A percentile compares a stretch with the other conserved stretches of the same genome.
Evolutionary conservation across 108 stramenopile genomes (phyloP).

Genomic region (Pelagomonas calceolata): DNA sequence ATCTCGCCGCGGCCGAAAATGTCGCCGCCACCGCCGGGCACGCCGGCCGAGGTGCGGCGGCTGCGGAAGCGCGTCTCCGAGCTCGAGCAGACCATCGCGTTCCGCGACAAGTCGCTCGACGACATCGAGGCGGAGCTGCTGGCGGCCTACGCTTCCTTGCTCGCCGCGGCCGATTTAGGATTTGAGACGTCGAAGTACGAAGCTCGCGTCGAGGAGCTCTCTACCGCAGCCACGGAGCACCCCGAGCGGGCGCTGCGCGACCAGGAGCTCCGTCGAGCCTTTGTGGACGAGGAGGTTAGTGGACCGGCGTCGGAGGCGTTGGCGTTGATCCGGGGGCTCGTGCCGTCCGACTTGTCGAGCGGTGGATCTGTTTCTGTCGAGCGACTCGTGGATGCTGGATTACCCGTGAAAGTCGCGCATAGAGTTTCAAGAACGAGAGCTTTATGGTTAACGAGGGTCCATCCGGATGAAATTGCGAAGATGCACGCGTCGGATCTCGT

Average conservation of each 20-base stretch:
- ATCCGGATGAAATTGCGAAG: background rate
- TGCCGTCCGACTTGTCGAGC: background rate
- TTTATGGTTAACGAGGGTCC: background rate
- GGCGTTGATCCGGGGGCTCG: background rate
- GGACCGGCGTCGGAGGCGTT: background rate
- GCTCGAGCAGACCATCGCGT: background rate
- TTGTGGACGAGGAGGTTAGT: background rate
- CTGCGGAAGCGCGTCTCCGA: background rate
- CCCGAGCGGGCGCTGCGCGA: background rate
- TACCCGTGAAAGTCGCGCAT: background rate
- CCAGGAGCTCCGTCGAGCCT: background rate
- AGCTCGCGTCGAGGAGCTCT: background rate
- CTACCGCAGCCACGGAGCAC: background rate
- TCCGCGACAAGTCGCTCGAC: too few relatives aligned
- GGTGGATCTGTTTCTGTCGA: background rate
- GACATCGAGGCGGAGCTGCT: background rate
- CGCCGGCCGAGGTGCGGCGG: background rate
- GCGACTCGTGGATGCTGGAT: background rate
- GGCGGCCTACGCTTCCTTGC: background rate
- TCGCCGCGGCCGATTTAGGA: background rate
- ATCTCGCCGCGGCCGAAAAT: too few relatives aligned
- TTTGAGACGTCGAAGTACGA: background rate
- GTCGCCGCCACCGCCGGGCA: too few relatives aligned
- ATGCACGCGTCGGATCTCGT: background rate
- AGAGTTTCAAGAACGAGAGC: background rate